Evolutionary conservation across 352 stramenopile genomes (phyloP), one percentile per base, ranked within the genome.

Genomic region (Globisporangium splendens): DNA sequence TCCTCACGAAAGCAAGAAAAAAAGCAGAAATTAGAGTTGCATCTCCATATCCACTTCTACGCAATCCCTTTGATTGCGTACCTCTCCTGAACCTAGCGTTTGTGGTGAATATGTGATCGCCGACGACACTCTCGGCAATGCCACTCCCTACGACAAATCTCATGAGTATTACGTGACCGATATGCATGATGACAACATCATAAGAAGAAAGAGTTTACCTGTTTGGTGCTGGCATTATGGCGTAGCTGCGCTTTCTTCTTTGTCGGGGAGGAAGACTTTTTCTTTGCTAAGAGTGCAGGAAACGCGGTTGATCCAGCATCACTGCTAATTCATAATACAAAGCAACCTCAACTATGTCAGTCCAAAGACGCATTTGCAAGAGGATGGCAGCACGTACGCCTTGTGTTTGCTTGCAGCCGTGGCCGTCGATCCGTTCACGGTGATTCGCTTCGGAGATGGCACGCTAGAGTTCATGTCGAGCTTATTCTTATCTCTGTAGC

Each of bases 41-140:
- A 46, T 2, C 24, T 31, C 20, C 18, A 15, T 43, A 44, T 14
- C 14, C 2, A 14, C 18, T 28, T 0, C 10, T 24, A 49, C 2
- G 31, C n/a, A 39, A 43, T 43, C 38, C 14, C 8, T 47, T 42
- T n/a, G 21, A 14, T 31, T 22, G 35, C 55, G 22, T 63, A 85
- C 78, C 72, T 89, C 76, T 2, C 79, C 76, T 13, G 66, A 75
- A 21, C 86, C 79, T n/a, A 77, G 61, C 35, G 72, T 54, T 60
- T 72, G 56, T 0, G 53, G 59, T 0, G 54, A 50, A 55, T 81
- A 72, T 0, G 62, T 74, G 43, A 69, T 62, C 0, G 70, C 66
- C n/a, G 63, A 69, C 7, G 63, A 69, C 7, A 88, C 64, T 47
- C 72, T 75, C 12, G 77, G 75, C 8, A 88, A 46, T 10, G 58